Evolutionary conservation across 2,329 filamentous ascomycete species (phyloP), one percentile per base, ranked within the genome.

Genomic region (Epichloe brachyelytri): DNA sequence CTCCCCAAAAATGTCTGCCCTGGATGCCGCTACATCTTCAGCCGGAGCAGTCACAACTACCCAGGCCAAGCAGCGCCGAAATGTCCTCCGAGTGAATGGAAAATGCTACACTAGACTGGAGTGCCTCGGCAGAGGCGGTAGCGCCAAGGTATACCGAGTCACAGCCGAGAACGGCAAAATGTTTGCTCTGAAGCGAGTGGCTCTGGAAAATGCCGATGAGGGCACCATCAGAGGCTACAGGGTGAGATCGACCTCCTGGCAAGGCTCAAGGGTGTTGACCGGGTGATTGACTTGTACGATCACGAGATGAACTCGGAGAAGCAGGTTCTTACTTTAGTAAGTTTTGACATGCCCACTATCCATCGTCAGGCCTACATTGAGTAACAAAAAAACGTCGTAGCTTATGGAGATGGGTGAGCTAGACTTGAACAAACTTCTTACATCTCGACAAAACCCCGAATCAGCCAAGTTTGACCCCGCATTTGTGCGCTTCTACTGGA

Each of bases 401-500:
- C 80, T 98, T 53, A 95, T 98, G 90, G 93, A 98, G 70, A 86
- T 95, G 64, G 93, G 93, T 57, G 93, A 98, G 69, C 81, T 91
- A 20, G 93, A 98, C 66, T 78, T 98, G 61, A 86, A 94, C 63
- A 88, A 85, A 51, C 82, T 97, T 50, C 77, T 98, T 56, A 83
- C 82, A 37, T 79, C 83, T 56, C 81, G 83, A 10, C 72, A 87
- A 60, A 87, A 83, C 60, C 78, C 75, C 0, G 84, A 89, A 54
- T 80, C 85, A 50, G 80, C 86, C 39, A 79, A 77, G 53, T 85
- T 98, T 54, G 93, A 98, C 63, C 78, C 88, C 2, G 86, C 85
- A 49, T 96, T 97, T 65, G 88, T 93, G 12, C 85, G 93, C n/a
- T 94, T 87, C 69, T 95, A 95, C 73, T 98, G 93, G 93, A 93